Conservation (phyloP, 192 early-diverging fungal species). For the Podila verticillata region DNA sequence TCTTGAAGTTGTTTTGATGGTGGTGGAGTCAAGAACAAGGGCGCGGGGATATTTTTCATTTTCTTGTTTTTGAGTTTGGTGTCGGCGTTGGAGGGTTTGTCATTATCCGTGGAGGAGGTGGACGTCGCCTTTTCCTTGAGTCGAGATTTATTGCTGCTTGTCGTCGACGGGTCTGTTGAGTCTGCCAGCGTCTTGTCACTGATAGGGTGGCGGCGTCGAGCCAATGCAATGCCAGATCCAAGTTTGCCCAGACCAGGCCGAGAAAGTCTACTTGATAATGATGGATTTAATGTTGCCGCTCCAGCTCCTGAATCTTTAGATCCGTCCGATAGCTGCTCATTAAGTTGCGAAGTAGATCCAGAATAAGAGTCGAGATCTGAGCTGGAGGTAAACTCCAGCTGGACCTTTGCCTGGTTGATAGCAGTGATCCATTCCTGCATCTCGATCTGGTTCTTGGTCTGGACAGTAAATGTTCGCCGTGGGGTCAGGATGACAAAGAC, state of each 20-base stretch:
- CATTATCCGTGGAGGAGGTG: not conserved
- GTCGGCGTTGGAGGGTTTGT: not conserved
- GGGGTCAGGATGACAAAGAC: conserved; percentile 84
- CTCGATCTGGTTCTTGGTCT: conserved; percentile 60
- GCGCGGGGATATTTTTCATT: not conserved
- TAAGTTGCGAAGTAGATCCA: conserved; percentile 25
- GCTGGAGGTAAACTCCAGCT: conserved; percentile 39
- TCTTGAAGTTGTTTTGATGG: not conserved
- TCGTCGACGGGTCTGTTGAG: conserved; percentile 2
- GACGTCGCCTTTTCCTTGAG: not conserved
- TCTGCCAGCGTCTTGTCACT: not conserved
- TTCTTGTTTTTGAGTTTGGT: not conserved
- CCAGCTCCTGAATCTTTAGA: conserved; percentile 8
- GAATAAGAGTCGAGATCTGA: conserved; percentile 40
- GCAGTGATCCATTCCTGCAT: conserved; percentile 75
- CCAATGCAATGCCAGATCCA: not conserved
- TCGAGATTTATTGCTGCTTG: not conserved
- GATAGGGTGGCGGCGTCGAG: not conserved
- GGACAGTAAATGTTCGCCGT: conserved; percentile 76
- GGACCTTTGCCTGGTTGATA: conserved; percentile 52
- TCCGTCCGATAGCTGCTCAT: not conserved
- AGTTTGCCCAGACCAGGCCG: not conserved
- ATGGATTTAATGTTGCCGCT: not conserved
- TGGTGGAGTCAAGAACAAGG: not conserved
- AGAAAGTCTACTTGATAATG: not conserved